Evolutionary conservation across 176 grass and related monocot species (phyloP).

Genomic region (Bothriochloa decipiens): DNA sequence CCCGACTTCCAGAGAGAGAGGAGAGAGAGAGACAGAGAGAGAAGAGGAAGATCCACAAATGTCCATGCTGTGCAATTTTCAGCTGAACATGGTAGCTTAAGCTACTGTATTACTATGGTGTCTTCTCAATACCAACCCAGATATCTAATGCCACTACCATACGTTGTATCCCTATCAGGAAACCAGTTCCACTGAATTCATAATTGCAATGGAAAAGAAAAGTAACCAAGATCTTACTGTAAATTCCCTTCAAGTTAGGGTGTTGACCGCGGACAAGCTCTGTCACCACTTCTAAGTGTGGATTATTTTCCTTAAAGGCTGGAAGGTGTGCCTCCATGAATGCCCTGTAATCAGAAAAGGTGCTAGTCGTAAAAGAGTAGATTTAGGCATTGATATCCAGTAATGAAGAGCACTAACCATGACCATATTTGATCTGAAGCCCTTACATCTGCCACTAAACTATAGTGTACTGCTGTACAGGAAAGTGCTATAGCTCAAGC

Average conservation of each 20-base stretch:
- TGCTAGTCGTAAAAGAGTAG: neutral
- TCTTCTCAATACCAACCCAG: neutral
- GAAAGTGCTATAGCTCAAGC: neutral
- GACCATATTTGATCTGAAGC: neutral
- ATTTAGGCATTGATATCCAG: conserved; percentile 15
- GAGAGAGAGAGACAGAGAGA: too few species aligned
- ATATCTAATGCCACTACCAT: neutral
- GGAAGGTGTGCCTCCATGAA: conserved; percentile 87
- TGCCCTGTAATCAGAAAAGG: conserved; percentile 53
- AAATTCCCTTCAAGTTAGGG: conserved; percentile 87
- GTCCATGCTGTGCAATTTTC: neutral
- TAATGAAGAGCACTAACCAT: neutral
- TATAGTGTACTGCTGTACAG: neutral
- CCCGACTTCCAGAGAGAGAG: neutral
- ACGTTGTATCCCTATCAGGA: neutral
- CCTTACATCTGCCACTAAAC: neutral
- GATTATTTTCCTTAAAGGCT: conserved; percentile 43
- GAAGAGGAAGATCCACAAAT: neutral
- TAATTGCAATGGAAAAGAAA: neutral
- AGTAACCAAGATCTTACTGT: conserved; percentile 66
- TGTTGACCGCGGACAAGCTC: conserved; percentile 55
- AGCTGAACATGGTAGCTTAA: neutral
- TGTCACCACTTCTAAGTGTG: conserved; percentile 30
- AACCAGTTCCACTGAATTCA: neutral
- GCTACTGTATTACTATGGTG: neutral